Conservation (phyloP, 2,329 filamentous ascomycete genomes). For the Ophiostoma sp. region DNA sequence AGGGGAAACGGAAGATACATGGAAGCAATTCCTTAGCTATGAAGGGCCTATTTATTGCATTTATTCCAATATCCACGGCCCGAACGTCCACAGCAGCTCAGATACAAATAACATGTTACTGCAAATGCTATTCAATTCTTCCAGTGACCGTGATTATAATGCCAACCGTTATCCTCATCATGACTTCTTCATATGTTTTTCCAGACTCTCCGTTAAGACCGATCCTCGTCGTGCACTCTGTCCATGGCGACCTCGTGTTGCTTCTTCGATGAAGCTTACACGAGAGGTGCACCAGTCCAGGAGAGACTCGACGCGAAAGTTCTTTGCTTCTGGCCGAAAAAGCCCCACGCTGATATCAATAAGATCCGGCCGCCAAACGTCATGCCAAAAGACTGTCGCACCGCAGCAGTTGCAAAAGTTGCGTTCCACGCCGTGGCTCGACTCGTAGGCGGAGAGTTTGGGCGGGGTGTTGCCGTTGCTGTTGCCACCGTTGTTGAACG, state of each 20-base stretch:
- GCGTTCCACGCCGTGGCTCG: conserved; percentile 54
- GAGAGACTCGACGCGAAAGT: conserved; percentile 57
- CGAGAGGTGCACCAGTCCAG: conserved; percentile 61
- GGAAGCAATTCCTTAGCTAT: not conserved
- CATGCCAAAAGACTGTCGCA: conserved; percentile 65
- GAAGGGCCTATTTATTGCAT: not conserved
- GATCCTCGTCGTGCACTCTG: conserved; percentile 34
- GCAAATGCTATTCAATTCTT: not conserved
- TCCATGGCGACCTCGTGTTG: conserved; percentile 37
- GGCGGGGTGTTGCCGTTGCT: not conserved
- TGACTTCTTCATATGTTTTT: conserved; percentile 14
- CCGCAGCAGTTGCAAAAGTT: conserved; percentile 65
- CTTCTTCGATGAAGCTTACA: conserved; percentile 62
- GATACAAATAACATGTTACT: not conserved
- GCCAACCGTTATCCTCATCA: not conserved
- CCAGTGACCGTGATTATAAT: not conserved
- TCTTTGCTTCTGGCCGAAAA: conserved; percentile 48
- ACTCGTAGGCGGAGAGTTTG: conserved; percentile 48
- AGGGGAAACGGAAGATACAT: not conserved
- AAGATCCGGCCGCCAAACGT: conserved; percentile 52
- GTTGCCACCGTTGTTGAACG: not conserved
- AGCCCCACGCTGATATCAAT: conserved; percentile 66
- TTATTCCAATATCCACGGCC: not conserved
- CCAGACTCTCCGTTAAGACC: conserved; percentile 35
- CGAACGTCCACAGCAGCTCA: not conserved